These are phyloP conservation scores for Rhynchospora tenuis DNA, from an alignment of 176 grass and related monocot genomes.

Conservation along the genomic window DNA sequence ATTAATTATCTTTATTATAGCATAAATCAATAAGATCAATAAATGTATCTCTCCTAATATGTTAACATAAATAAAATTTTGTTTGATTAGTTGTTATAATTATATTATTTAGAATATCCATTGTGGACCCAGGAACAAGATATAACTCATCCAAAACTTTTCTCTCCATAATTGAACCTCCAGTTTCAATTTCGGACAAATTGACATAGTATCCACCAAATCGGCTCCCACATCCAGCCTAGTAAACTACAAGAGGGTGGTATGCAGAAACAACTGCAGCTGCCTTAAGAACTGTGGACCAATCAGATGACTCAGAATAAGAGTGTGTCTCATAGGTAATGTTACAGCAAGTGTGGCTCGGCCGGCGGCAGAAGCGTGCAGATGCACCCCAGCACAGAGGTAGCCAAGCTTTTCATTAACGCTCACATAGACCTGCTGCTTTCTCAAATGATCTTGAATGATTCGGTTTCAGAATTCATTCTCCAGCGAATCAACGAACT, in stretches of 20 bases:
- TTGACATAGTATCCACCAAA: slow-evolving; percentile 95
- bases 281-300: slow-evolving; percentile 55
- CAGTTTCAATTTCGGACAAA: slow-evolving; percentile 36
- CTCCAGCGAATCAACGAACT: slow-evolving; percentile 71
- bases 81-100: no score
- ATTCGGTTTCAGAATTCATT: slow-evolving; percentile 53
- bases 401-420: slow-evolving; percentile 29
- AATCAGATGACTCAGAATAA: slow-evolving; percentile 40
- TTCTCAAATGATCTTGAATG: slow-evolving; percentile 61
- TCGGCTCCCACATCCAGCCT: slow-evolving; percentile 67
- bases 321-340: slow-evolving; percentile 49
- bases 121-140: slow-evolving; percentile 83
- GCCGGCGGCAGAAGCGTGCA: slow-evolving; percentile 62
- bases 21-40: no score
- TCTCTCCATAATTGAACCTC: slow-evolving; percentile 34
- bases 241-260: slow-evolving; percentile 68
- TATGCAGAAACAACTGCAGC: slow-evolving; percentile 65
- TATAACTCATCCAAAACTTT: slow-evolving; percentile 60
- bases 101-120: slow-evolving; percentile 30
- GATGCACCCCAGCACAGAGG: slow-evolving; percentile 65
- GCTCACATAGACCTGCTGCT: slow-evolving; percentile 25
- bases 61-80: no score
- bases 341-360: slow-evolving; percentile 62
- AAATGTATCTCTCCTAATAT: no score
- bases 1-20: no score